Conservation (phyloP, 352 stramenopile species). For the Pythium aquatile region DNA sequence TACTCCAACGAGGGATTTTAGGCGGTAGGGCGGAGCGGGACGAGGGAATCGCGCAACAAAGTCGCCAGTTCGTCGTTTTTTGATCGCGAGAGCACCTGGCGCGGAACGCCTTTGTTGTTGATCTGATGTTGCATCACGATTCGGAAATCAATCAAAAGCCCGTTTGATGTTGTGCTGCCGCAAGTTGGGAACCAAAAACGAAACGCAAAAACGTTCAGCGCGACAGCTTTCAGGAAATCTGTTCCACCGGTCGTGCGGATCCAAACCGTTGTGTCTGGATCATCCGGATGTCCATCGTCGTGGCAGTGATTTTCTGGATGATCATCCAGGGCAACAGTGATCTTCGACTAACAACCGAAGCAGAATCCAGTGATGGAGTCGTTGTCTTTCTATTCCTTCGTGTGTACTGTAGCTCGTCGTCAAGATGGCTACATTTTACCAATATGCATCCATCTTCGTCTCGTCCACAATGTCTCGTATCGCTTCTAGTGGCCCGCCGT, state of each 20-base stretch:
- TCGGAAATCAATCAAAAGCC: background rate
- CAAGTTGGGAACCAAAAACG: background rate
- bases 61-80: conserved; percentile 5
- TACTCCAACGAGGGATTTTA: conserved; percentile 4
- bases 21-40: background rate
- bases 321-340: background rate
- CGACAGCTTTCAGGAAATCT: background rate
- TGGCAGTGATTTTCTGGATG: background rate
- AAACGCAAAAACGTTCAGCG: conserved; percentile 1
- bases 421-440: conserved; percentile 1
- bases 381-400: conserved; percentile 3
- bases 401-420: background rate
- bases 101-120: conserved; percentile 6
- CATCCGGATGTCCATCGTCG: background rate
- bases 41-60: conserved; percentile 2
- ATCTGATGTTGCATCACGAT: conserved; percentile 4
- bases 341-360: background rate
- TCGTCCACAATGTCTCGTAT: background rate
- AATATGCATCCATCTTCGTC: background rate
- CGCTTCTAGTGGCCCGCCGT: background rate
- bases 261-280: background rate
- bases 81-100: conserved; percentile 6
- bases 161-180: background rate
- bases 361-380: conserved; percentile 2
- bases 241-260: background rate